Percentiles rank a stretch among this genome's conserved stretches.
phyloP scores from a whole-genome alignment of 2,329 filamentous ascomycete genomes.

The Emericellopsis cladophorae region DNA sequence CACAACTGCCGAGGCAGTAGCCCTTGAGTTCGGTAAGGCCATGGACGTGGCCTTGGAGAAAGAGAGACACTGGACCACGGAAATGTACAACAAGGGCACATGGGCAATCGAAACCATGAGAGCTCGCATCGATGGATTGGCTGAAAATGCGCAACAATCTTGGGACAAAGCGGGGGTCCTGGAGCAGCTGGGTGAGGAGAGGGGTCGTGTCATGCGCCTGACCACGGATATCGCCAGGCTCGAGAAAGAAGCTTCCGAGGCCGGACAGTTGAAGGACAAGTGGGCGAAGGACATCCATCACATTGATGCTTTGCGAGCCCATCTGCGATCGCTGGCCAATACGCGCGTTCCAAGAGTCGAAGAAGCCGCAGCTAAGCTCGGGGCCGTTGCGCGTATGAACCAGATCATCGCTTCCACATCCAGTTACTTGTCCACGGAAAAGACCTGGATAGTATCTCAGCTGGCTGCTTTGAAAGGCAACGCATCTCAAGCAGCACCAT shows the following conservation, averaged over 20 bases:
- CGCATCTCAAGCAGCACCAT: no score
- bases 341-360: slow-evolving; percentile 2
- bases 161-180: no score
- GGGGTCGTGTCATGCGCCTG: no score
- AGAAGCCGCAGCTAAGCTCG: slow-evolving; percentile 1
- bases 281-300: background rate
- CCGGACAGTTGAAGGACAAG: background rate
- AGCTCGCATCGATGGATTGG: background rate
- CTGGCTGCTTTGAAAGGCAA: no score
- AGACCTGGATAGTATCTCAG: slow-evolving; percentile 1
- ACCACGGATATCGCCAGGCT: no score
- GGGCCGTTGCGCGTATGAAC: background rate
- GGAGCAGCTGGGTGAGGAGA: no score
- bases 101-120: background rate
- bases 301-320: background rate
- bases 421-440: background rate
- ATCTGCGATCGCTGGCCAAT: background rate
- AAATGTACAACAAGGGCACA: background rate
- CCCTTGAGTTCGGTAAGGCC: background rate
- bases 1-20: no score
- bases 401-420: background rate
- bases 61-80: background rate
- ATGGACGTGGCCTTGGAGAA: background rate
- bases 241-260: background rate
- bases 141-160: background rate